Evolutionary conservation across 1,284 basidiomycete species (phyloP), one percentile per base, ranked within the genome.

Genomic region (Violaceomyces palustris): DNA sequence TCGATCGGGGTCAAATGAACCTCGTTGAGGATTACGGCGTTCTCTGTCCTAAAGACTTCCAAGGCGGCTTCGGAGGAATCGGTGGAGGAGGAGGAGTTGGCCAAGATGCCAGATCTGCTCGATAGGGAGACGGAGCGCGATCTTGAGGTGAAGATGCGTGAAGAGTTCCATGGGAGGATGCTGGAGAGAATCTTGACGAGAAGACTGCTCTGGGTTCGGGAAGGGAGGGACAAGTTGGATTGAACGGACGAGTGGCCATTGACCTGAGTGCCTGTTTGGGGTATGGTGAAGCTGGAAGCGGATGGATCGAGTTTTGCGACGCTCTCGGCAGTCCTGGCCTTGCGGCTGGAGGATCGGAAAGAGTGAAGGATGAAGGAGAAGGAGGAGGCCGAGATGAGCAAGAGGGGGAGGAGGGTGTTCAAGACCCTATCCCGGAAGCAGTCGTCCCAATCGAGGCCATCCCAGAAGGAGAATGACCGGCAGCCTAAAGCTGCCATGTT

Each of bases 11-110:
- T 66, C 17, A 52, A 39, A 25, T 68, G 62, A 4, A 69, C 69
- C 35, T 69, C 67, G 44, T 72, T 69, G 28, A 73, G 47, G 28
- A 73, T 59, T 39, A 72, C 66, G 19, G 65, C 65, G 30, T 73
- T 73, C 36, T 73, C 70, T 19, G 65, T 63, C 38, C 54, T 62
- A 32, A 67, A 70, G 29, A 73, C 68, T 17, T 54, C 46, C 29
- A 54, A 42, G 3, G 62, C 55, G 15, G 66, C 66, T 21, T 55
- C 48, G 19, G 45, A 45, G 10, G 50, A 48, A 10, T 45, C 42
- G 24, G 41, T 28, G 10, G 38, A 21, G 3, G 30, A 17, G 25
- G 35, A n/a, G n/a, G 35, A 45, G 27, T 42, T 23, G 30, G 44
- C 45, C 37, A 40, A 39, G 45, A 41, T 48, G 31, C 43, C 39